Base-by-base conservation (phyloP, 1,284 basidiomycete species). In the Cerioporus squamosus region DNA sequence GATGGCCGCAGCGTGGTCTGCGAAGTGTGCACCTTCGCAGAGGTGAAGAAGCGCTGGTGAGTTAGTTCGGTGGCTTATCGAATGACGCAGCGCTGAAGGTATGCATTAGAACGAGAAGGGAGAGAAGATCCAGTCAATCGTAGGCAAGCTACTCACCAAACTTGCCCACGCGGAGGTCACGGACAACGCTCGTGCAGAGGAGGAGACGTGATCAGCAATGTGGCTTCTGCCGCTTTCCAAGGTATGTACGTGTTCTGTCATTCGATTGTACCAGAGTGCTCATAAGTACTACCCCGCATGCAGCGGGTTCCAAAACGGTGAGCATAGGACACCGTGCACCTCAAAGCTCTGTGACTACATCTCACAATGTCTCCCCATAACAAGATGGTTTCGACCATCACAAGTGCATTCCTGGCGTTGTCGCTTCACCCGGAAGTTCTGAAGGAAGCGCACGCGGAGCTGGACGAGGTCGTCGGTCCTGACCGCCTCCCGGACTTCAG, bases 401-500 rank as follows among this genome's bases (percentile, higher is more conserved):
- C n/a, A 23, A n/a, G 24, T 2, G 24, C 23, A 36, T 57, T 68
- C n/a, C 55, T 60, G 4, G 63, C 63, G 18, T 66, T 69, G 63
- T 46, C 59, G 18, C 54, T 63, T 2, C 49, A 65, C 44, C 68
- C 68, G 7, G 63, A 66, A 12, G 63, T 66, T 12, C 33, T 20
- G 60, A n/a, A 23, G 6, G 59, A 59, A 45, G 65, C 66, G 5
- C 73, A 74, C 40, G 53, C 57, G 2, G 71, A 75, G 55, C 53
- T 73, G 7, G 72, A 73, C 43, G 20, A 42, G 0, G 54, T 68
- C 15, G 51, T 67, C 1, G 61, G 65, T n/a, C 26, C 48, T 3
- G 49, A 60, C 18, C 54, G 63, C 17, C 46, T 66, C 12, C 62
- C 61, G 1, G 53, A 59, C n/a, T 67, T 67, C 31, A 33, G 43